Base-by-base conservation (phyloP, 176 grass and related monocot genomes). In the Saccharum spontaneum region DNA sequence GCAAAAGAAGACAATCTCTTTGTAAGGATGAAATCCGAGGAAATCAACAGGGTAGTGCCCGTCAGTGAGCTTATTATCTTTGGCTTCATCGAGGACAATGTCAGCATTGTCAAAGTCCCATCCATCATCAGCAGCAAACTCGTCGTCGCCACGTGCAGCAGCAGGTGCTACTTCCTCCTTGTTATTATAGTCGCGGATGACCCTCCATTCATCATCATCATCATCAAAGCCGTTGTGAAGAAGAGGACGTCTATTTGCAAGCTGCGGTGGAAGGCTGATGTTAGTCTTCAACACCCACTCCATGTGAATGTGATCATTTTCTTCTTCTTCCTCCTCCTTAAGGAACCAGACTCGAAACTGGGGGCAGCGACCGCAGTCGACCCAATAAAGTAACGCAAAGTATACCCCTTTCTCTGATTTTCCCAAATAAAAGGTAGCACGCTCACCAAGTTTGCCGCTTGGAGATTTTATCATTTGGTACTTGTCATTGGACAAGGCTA, bases 241-340 rank as follows among this genome's bases (percentile, higher is more conserved):
- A 45, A 3, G 69, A 50, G 14, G 0, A 4, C 1, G 8, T 10
- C 33, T 48, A 50, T 52, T 18, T 33, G 7, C 45, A 0, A 54
- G 3, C 11, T 45, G 1, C 1, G 2, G 8, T 45, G 26, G 3
- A 34, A 75, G 45, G 66, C 7, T 71, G 12, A 82, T 68, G n/a
- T 82, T 10, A 40, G 15, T 71, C 33, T 57, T 71, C 22, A 82
- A 36, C 48, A 70, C 79, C 79, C 79, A 82, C n/a, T 82, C 67
- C 14, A 68, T 38, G 36, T 70, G 66, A 54, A 30, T 50, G 50
- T 54, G 50, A 54, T 15, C 46, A 41, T 41, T 9, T 8, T 41
- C 8, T 9, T 41, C 40, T 38, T 38, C 5, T 16, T 49, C 14
- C 45, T 48, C 45, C 12, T 62, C 22, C 4, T 63, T 63, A 2